Conservation (phyloP, 257 asterid species). For the Solanum etuberosum region DNA sequence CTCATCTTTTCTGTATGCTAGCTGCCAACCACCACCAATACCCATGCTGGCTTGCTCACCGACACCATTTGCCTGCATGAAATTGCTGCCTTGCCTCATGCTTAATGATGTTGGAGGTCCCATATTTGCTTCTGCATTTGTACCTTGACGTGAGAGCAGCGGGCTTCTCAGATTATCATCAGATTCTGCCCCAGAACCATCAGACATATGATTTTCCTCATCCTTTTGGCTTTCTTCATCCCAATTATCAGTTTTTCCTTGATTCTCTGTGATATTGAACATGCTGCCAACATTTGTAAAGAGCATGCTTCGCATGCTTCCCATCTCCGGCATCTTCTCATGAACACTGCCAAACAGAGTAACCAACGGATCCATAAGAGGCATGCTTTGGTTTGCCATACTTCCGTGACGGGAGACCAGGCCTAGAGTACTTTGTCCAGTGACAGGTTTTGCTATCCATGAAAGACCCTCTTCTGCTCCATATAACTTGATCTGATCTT, state of each 20-base stretch:
- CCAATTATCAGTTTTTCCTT: conserved; percentile 46
- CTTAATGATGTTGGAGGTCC: conserved; percentile 7
- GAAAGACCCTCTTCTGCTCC: conserved; percentile 97
- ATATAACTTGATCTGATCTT: conserved; percentile 57
- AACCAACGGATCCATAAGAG: conserved; percentile 77
- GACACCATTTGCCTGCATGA: background rate
- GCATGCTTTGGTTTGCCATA: conserved; percentile 33
- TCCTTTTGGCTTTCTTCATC: conserved; percentile 66
- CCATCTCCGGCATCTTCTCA: conserved; percentile 60
- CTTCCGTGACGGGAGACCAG: conserved; percentile 77
- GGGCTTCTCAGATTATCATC: conserved; percentile 82
- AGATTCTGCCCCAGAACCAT: conserved; percentile 47
- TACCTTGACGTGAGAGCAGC: conserved; percentile 47
- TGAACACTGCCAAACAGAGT: conserved; percentile 88
- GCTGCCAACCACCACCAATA: conserved; percentile 95
- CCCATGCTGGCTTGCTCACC: conserved; percentile 65
- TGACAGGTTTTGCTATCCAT: conserved; percentile 87
- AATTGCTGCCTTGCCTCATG: conserved; percentile 16
- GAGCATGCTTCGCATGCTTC: conserved; percentile 86
- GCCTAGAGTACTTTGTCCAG: conserved; percentile 62
- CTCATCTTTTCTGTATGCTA: conserved; percentile 80
- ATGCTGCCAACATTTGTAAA: conserved; percentile 76
- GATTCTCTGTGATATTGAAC: conserved; percentile 52
- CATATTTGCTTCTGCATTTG: conserved; percentile 39
- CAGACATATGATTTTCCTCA: conserved; percentile 24